Evolutionary conservation across 1,139 yeast species (phyloP), one percentile per base, ranked within the genome.

Genomic region (Protomyces inundatus): DNA sequence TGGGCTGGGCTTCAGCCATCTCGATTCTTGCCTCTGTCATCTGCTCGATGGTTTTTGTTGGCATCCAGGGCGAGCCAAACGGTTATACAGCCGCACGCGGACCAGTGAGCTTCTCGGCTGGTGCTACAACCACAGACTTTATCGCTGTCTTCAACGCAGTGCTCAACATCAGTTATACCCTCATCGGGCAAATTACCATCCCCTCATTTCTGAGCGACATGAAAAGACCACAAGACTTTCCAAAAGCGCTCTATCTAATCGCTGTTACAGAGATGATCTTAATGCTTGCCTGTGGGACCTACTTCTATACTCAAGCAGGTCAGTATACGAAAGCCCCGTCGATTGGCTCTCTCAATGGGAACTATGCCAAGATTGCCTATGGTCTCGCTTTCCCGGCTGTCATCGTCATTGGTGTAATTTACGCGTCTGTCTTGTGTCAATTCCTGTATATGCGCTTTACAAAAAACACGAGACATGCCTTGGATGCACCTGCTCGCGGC

Each of bases 381-480:
- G 79, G 85, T n/a, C 82, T 84, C 71, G 84, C 85, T 0, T 75
- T 84, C 39, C 87, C 87, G 60, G 83, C 87, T 1, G 75, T 84
- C 46, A 70, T 84, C 59, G 83, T 83, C 70, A 76, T 83, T 64
- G 87, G 87, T 9, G 62, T 60, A 16, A 36, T 60, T 14, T 84
- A 56, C 83, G 83, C 71, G 77, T 83, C 50, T 81, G 62, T 58
- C 30, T 42, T 58, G 23, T 58, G 62, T 52, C 62, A 58, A 34
- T 58, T 58, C 56, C 45, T 58, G 53, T 58, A 58, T 52, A 58
- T 58, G 62, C 55, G 62, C 12, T 52, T 58, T 52, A 58, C 62
- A 4, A 58, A 58, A 10, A 35, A 40, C 32, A 58, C 62, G 10
- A 33, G 35, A 33, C 62, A 58, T n/a, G 62, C 62, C 3, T 42